Conservation (phyloP, 495 filamentous ascomycete genomes). For the Clohesyomyces aquaticus region DNA sequence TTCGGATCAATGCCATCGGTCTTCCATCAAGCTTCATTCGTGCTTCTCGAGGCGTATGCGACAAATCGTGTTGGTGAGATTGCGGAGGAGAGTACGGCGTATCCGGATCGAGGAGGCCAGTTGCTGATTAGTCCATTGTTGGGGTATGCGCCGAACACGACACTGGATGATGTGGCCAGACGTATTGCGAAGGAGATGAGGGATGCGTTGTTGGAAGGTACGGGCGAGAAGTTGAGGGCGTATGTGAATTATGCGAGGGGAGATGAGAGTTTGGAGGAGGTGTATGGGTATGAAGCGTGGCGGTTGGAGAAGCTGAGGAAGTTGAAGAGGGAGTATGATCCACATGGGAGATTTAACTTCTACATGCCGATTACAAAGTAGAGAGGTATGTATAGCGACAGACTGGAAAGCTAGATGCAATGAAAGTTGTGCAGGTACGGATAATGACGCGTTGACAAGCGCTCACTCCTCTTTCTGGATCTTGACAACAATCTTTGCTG, state of each 20-base stretch:
- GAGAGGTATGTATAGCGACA: too few species aligned
- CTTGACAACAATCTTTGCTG: conserved; percentile 48
- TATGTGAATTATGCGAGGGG: conserved; percentile 32
- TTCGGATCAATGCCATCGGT: neutral
- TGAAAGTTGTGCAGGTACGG: too few species aligned
- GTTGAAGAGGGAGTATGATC: conserved; percentile 22
- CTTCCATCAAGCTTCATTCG: neutral
- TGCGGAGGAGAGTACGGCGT: neutral
- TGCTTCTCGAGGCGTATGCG: neutral
- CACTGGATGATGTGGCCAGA: neutral
- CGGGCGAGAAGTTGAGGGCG: neutral
- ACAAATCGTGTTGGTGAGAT: conserved; percentile 6
- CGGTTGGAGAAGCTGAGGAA: conserved; percentile 10
- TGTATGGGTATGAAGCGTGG: conserved; percentile 33
- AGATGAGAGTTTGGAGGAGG: conserved; percentile 10
- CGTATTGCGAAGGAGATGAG: neutral
- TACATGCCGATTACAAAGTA: conserved; percentile 16
- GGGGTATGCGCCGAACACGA: conserved; percentile 4
- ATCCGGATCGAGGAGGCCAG: conserved; percentile 1
- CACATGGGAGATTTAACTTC: neutral
- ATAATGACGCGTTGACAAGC: too few species aligned
- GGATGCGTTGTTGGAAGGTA: neutral
- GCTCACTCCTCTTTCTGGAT: conserved; percentile 8
- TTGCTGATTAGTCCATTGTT: neutral
- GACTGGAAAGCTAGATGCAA: too few species aligned